Base-by-base conservation (phyloP, 1,284 basidiomycete genomes). In the Leucoagaricus sp. region DNA sequence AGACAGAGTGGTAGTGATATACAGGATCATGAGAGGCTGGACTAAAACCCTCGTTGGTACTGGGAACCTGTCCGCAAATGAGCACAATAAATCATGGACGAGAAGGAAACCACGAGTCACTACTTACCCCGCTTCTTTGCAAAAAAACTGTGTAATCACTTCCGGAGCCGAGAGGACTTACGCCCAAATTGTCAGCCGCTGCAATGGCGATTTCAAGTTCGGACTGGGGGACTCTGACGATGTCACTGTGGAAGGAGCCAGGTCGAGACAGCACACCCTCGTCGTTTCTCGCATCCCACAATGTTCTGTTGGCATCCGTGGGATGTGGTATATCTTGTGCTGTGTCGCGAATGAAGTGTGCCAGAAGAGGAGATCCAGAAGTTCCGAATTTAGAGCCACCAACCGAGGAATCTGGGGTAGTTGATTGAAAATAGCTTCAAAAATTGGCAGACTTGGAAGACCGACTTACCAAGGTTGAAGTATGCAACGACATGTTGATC, bases 1-100 rank as follows among this genome's bases (percentile, higher is more conserved):
- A 94, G 59, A 92, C 82, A 34, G 86, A 88, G 66, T 89, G 86
- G 64, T 90, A 91, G 66, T 91, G 89, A 65, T 91, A 91, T 1
- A 83, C 80, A 4, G 91, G 78, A 65, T 91, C 88, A 56, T 71
- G 68, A 3, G 68, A 70, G 15, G 84, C 81, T 62, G 49, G 31
- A 10, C 69, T 66, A 50, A 79, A 79, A 29, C 75, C 75, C 63
- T 75, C 69, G 58, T 77, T 71, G 10, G 69, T 68, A 53, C 75
- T 76, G 1, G 70, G 83, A 68, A 75, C 79, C 88, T 72, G 72
- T 38, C 23, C 23, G 17, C 21, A 6, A 23, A 7, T 17, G 23
- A 21, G 33, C 23, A 21, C n/a, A 19, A 38, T 6, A 44, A 26
- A 28, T 19, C 13, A 40, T 13, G 26, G 44, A 23, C 3, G 21